phyloP scores from a whole-genome alignment of 345 rosid genomes.

The Euphorbia lathyris region DNA sequence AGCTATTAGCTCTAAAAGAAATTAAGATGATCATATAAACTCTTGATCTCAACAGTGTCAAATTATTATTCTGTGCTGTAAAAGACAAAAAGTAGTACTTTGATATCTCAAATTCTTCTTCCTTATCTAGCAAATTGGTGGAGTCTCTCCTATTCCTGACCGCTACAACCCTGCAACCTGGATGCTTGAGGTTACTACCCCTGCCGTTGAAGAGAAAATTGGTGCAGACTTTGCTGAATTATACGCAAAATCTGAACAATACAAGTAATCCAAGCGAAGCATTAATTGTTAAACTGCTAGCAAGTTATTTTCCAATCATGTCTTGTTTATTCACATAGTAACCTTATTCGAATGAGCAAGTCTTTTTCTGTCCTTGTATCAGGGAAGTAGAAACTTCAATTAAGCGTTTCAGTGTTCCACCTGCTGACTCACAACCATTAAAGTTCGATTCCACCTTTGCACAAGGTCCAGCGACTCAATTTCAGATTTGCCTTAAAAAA shows the following conservation, averaged over 20 bases:
- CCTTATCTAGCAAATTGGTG: slow-evolving; percentile 48
- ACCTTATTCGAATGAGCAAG: not conserved
- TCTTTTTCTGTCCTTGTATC: slow-evolving; percentile 9
- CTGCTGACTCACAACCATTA: slow-evolving; percentile 60
- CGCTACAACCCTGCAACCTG: slow-evolving; percentile 95
- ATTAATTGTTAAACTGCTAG: not conserved
- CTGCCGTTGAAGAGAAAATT: slow-evolving; percentile 54
- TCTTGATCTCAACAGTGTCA: not conserved
- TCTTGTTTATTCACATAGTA: not conserved
- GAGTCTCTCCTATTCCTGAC: slow-evolving; percentile 53
- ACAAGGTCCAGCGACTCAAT: slow-evolving; percentile 48
- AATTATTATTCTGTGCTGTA: not conserved
- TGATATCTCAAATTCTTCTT: not conserved
- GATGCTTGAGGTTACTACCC: slow-evolving; percentile 91
- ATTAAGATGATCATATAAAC: not conserved
- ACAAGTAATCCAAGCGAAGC: slow-evolving; percentile 7
- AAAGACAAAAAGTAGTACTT: not conserved
- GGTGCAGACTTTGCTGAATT: slow-evolving; percentile 71
- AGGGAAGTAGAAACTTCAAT: slow-evolving; percentile 74
- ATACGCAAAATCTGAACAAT: slow-evolving; percentile 50
- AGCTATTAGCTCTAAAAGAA: not conserved
- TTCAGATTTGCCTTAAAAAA: slow-evolving; percentile 67
- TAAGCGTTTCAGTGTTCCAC: slow-evolving; percentile 49
- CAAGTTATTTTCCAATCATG: not conserved
- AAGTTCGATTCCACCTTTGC: slow-evolving; percentile 55